A percentile compares a stretch with the other conserved stretches of the same genome.
Evolutionary conservation across 768 basidiomycete genomes (phyloP).

Genomic region (Lactarius sanguifluus): DNA sequence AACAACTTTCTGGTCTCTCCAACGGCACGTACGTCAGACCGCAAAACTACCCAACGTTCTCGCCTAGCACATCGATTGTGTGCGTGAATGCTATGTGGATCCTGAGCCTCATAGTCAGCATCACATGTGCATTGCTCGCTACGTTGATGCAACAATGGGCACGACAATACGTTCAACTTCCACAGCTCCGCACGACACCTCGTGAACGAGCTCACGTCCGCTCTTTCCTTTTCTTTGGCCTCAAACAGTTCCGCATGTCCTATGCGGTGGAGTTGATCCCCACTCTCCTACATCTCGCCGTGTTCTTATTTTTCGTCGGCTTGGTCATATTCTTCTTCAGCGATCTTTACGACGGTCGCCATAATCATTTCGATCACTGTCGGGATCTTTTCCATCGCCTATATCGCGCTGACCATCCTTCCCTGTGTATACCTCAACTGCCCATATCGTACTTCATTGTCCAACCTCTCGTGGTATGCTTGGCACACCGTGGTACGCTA

Average conservation of each 20-base stretch:
- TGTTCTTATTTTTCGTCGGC: slow-evolving; percentile 26
- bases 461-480: slow-evolving; percentile 9
- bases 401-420: slow-evolving; percentile 11
- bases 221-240: slow-evolving; percentile 21
- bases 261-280: slow-evolving; percentile 13
- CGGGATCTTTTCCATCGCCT: slow-evolving; percentile 4
- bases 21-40: background rate
- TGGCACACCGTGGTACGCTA: background rate
- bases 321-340: slow-evolving; percentile 14
- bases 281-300: slow-evolving; percentile 20
- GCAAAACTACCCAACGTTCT: background rate
- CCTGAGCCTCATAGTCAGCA: slow-evolving; percentile 21
- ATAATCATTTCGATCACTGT: slow-evolving; percentile 10
- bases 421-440: slow-evolving; percentile 3
- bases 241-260: slow-evolving; percentile 4
- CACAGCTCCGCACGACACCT: background rate
- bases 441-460: slow-evolving; percentile 23
- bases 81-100: slow-evolving; percentile 24
- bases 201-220: slow-evolving; percentile 16
- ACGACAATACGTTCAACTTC: slow-evolving; percentile 16
- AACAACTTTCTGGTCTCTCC: slow-evolving; percentile 10
- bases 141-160: slow-evolving; percentile 24
- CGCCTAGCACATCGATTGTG: background rate
- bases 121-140: slow-evolving; percentile 20
- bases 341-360: slow-evolving; percentile 10